These are phyloP conservation scores for Cytospora piceicola DNA, from an alignment of 2,329 filamentous ascomycete species.

Conservation along the genomic window DNA sequence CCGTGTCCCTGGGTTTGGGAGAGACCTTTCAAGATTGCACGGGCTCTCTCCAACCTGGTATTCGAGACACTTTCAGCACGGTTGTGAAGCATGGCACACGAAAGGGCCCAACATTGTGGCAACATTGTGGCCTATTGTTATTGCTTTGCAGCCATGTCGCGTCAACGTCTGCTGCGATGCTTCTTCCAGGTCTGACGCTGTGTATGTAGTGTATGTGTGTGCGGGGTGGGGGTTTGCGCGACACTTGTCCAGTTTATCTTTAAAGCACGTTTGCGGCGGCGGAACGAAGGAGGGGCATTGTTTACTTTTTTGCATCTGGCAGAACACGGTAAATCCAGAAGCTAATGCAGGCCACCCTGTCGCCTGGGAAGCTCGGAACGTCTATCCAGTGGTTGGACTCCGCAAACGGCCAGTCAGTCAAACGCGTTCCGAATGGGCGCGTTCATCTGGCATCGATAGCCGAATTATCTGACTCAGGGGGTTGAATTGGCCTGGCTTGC, in stretches of 20 bases:
- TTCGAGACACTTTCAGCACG: neutral
- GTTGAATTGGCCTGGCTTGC: constrained; percentile 2
- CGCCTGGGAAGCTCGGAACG: constrained; percentile 14
- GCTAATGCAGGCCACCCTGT: constrained; percentile 20
- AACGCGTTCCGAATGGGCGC: constrained; percentile 24
- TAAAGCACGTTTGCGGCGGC: constrained; percentile 2
- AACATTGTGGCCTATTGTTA: neutral
- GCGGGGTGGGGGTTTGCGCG: neutral
- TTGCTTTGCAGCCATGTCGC: constrained; percentile 25
- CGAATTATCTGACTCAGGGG: constrained; percentile 8
- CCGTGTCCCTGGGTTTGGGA: constrained; percentile 1
- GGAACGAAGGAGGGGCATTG: constrained; percentile 23
- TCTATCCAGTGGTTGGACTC: neutral
- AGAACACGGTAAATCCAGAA: constrained; percentile 14
- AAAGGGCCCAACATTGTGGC: neutral
- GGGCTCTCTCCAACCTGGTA: constrained; percentile 13
- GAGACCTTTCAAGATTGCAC: neutral
- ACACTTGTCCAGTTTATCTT: constrained; percentile 3
- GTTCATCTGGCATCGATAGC: constrained; percentile 10
- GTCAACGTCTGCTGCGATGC: constrained; percentile 14
- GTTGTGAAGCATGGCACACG: neutral
- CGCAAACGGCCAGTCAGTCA: constrained; percentile 21
- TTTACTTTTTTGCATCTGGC: constrained; percentile 22
- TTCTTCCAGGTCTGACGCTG: neutral
- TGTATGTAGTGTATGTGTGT: too few relatives aligned